Evolutionary conservation across 108 stramenopile genomes (phyloP).

Genomic region (Fragilaria radians): DNA sequence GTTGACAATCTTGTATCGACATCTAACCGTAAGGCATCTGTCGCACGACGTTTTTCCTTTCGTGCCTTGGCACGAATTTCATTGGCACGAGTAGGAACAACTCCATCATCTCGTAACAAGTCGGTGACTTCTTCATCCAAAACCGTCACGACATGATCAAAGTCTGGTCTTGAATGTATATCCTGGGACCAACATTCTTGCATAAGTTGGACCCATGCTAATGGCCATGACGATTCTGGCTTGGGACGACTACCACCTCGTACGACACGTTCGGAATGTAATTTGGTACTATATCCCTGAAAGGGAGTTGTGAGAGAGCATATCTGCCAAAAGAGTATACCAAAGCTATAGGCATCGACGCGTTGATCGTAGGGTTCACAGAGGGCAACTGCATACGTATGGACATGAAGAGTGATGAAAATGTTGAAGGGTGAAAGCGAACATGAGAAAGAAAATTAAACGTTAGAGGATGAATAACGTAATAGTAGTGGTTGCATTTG

Average conservation of each 20-base stretch:
- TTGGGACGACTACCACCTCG: slow-evolving; percentile 61
- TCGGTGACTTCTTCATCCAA: slow-evolving; percentile 56
- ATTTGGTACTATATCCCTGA: slow-evolving; percentile 55
- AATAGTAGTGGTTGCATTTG: too few species aligned
- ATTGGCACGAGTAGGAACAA: slow-evolving; percentile 37
- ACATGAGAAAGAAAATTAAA: not conserved
- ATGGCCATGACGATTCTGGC: slow-evolving; percentile 71
- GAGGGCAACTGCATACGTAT: slow-evolving; percentile 13
- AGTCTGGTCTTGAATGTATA: slow-evolving; percentile 42
- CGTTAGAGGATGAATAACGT: not conserved
- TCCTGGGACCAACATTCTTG: slow-evolving; percentile 58
- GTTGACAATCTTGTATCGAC: slow-evolving; percentile 58
- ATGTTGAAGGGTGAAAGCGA: not conserved
- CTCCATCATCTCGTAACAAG: slow-evolving; percentile 37
- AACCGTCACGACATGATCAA: slow-evolving; percentile 49
- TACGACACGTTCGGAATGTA: slow-evolving; percentile 72
- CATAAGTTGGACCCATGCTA: slow-evolving; percentile 67
- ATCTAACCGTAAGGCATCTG: slow-evolving; percentile 39
- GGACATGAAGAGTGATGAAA: not conserved
- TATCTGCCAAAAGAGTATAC: slow-evolving; percentile 78
- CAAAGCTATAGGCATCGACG: slow-evolving; percentile 81
- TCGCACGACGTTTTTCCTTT: slow-evolving; percentile 42
- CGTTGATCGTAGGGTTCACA: slow-evolving; percentile 61
- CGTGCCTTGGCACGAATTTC: slow-evolving; percentile 57
- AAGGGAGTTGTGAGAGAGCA: slow-evolving; percentile 78